Base-by-base conservation (phyloP, 2,329 filamentous ascomycete genomes). In the Nigrospora oryzae region DNA sequence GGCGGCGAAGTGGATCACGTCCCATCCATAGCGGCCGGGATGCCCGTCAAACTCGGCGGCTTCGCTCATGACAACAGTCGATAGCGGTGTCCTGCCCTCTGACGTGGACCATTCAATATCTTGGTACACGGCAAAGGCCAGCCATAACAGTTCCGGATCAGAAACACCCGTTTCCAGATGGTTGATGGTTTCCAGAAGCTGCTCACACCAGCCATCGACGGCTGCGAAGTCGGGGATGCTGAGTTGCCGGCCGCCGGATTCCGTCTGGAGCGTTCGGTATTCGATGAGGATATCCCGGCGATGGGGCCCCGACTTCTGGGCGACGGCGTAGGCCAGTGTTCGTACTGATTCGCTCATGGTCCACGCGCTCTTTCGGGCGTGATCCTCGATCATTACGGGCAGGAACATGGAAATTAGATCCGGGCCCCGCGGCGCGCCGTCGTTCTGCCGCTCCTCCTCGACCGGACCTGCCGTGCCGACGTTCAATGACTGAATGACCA, bases 1-100 rank as follows among this genome's bases (percentile, higher is more conserved):
- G 0, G 81, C 80, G 10, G 71, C 59, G 40, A 84, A 67, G 53
- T 88, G 83, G 37, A 84, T 61, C 15, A 74, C 64, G 11, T 73
- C 66, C 84, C 83, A 86, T 8, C 42, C 36, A 28, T 44, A 44
- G 14, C 30, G 19, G 32, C 33, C 40, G 2, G 67, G 63, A 51
- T 59, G 40, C 54, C 51, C 38, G 33, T 63, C 51, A 11, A 67
- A 44, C 2, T 54, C 53, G 1, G 51, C 55, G n/a, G 54, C 51
- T 16, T 60, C 40, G 11, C 50, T 41, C 13, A 68, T 49, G 7
- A 64, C 49, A n/a, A 52, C 47, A 5, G 62, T 46, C 8, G 59
- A 58, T 3, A 65, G 48, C 0, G 66, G 52, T 14, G 50, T 43
- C 28, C 61, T 66, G 5, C 53, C 56, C 33, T 65, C 57, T 3